phyloP scores from a whole-genome alignment of 371 early-diverging fungal species.

The Apophysomyces ossiformis region DNA sequence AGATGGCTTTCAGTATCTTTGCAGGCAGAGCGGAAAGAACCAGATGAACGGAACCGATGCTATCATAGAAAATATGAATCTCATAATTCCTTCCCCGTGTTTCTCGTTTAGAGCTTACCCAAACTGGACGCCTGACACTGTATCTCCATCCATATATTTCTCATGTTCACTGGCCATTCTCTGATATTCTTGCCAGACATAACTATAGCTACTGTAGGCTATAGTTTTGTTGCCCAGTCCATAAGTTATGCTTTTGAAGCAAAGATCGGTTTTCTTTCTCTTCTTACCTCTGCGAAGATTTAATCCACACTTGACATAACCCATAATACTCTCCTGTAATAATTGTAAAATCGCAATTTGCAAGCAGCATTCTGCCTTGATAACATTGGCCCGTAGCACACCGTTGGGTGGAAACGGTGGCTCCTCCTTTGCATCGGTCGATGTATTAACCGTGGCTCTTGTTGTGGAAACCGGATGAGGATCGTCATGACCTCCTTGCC shows the following conservation, averaged over 20 bases:
- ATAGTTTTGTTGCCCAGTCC: background rate
- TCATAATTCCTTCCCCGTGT: background rate
- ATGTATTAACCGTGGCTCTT: too few species aligned
- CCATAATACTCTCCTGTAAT: slow-evolving; percentile 61
- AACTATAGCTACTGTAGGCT: slow-evolving; percentile 50
- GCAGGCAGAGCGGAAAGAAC: slow-evolving; percentile 61
- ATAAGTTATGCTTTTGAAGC: too few species aligned
- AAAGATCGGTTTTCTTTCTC: background rate
- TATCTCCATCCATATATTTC: slow-evolving; percentile 51
- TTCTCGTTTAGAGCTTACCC: slow-evolving; percentile 30
- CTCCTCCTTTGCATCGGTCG: slow-evolving; percentile 17
- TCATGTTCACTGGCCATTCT: slow-evolving; percentile 40
- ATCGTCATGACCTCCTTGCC: slow-evolving; percentile 9
- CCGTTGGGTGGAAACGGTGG: slow-evolving; percentile 53
- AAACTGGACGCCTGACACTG: slow-evolving; percentile 54
- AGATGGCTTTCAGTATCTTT: slow-evolving; percentile 55
- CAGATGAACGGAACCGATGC: slow-evolving; percentile 63
- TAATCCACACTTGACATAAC: slow-evolving; percentile 66
- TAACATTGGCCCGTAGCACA: slow-evolving; percentile 60
- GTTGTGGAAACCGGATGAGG: slow-evolving; percentile 12
- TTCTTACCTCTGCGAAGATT: slow-evolving; percentile 37
- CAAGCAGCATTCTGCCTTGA: slow-evolving; percentile 63
- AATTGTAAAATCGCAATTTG: slow-evolving; percentile 61
- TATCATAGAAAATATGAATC: slow-evolving; percentile 22
- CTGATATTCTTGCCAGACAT: slow-evolving; percentile 55